Percentiles rank a stretch among this genome's conserved stretches.
Evolutionary conservation across 495 filamentous ascomycete genomes (phyloP).

Genomic region (Copromyces sp.): DNA sequence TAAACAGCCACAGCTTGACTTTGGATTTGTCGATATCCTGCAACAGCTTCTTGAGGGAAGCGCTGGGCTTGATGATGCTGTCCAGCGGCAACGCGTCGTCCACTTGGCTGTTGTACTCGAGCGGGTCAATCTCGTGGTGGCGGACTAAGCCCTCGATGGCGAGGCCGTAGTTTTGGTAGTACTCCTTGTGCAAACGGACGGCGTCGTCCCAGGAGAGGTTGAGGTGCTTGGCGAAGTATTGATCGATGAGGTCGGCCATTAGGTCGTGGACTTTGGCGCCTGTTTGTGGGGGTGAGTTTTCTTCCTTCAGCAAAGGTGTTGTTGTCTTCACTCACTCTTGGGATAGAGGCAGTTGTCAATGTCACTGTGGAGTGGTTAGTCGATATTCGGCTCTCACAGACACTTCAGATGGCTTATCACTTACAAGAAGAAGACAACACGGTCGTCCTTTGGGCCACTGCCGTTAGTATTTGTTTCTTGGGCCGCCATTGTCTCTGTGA

Average conservation of each 20-base stretch:
- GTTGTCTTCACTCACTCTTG: constrained; percentile 37
- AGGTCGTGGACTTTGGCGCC: constrained; percentile 60
- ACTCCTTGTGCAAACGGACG: constrained; percentile 69
- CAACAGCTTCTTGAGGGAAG: constrained; percentile 63
- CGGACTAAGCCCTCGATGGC: constrained; percentile 92
- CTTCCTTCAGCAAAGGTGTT: background rate
- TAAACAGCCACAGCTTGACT: constrained; percentile 86
- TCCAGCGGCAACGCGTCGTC: constrained; percentile 93
- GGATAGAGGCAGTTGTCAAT: constrained; percentile 93
- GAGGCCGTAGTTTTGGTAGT: constrained; percentile 91
- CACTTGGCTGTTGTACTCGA: constrained; percentile 89
- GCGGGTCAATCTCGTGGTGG: constrained; percentile 89
- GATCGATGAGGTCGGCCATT: constrained; percentile 67
- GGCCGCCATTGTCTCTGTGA: background rate
- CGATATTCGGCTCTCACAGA: background rate
- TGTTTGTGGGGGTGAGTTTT: constrained; percentile 15
- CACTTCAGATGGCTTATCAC: constrained; percentile 2
- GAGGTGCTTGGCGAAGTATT: constrained; percentile 74
- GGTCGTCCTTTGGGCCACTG: constrained; percentile 14
- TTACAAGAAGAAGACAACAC: constrained; percentile 38
- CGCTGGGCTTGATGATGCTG: constrained; percentile 64
- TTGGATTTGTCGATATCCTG: constrained; percentile 67
- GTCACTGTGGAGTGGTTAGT: constrained; percentile 39
- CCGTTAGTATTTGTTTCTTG: background rate
- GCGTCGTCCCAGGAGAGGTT: constrained; percentile 63